A percentile compares a stretch with the other conserved stretches of the same genome.
Conservation (phyloP, 1,284 basidiomycete species). For the Macrocybe sp. region DNA sequence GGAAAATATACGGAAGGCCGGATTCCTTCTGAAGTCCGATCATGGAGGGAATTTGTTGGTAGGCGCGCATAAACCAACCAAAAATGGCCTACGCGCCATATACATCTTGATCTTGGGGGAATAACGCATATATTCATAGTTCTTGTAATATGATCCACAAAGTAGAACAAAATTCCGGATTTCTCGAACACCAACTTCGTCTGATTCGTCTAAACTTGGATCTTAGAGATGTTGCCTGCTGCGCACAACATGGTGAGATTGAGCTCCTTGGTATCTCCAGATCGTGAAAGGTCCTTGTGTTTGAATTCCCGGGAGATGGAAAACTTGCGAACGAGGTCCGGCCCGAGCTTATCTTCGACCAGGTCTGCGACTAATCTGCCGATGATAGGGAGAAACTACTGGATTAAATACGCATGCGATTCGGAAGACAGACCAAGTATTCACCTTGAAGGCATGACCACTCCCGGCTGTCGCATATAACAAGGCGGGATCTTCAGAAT, state of each 20-base stretch:
- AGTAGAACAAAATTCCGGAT: too few relatives aligned
- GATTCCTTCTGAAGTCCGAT: conserved; percentile 91
- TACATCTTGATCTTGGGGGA: not conserved
- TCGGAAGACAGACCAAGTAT: conserved; percentile 3
- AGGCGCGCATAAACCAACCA: conserved; percentile 42
- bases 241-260: too few relatives aligned
- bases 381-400: conserved; percentile 19
- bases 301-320: conserved; percentile 1
- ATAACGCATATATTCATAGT: not conserved
- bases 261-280: too few relatives aligned
- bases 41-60: conserved; percentile 87
- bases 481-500: conserved; percentile 52
- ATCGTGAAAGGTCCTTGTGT: not conserved
- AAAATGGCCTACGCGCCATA: not conserved
- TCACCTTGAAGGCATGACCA: conserved; percentile 81
- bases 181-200: too few relatives aligned
- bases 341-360: not conserved
- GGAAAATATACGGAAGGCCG: conserved; percentile 83
- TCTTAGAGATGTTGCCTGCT: too few relatives aligned
- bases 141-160: too few relatives aligned
- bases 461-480: conserved; percentile 74
- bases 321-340: not conserved
- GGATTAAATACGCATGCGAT: not conserved
- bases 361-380: conserved; percentile 18
- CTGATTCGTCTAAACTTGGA: too few relatives aligned